Percentiles rank a stretch among this genome's conserved stretches.
Conservation (phyloP, 108 stramenopile genomes). For the Pseudonitzschia pungens region DNA sequence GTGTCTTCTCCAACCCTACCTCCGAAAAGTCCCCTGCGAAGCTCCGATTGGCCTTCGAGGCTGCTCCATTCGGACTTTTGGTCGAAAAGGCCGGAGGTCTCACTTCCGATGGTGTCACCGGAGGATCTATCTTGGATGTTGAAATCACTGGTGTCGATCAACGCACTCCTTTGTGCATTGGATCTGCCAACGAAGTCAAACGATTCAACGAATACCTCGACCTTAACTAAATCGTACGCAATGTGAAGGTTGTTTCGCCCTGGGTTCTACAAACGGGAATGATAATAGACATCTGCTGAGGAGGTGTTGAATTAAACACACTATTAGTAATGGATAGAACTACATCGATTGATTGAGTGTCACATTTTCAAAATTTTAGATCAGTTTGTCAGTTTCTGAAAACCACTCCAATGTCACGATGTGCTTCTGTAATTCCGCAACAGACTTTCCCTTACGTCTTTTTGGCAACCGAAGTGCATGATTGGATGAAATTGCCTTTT, state of each 20-base stretch:
- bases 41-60: conserved; percentile 83
- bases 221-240: conserved; percentile 4
- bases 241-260: background rate
- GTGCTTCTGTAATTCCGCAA: no score
- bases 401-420: no score
- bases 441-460: no score
- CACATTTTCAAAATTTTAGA: no score
- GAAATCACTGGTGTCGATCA: conserved; percentile 61
- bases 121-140: conserved; percentile 74
- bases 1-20: conserved; percentile 75
- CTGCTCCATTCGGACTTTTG: conserved; percentile 78
- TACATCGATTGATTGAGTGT: no score
- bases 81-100: conserved; percentile 84
- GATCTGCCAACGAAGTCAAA: conserved; percentile 61
- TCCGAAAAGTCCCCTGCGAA: conserved; percentile 76
- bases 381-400: no score
- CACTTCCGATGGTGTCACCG: conserved; percentile 63
- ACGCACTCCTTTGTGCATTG: conserved; percentile 66
- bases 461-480: no score
- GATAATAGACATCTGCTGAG: background rate
- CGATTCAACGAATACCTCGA: conserved; percentile 26
- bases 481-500: no score
- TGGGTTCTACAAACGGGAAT: background rate
- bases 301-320: no score
- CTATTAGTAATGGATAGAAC: no score